A percentile compares a stretch with the other conserved stretches of the same genome.
phyloP scores from a whole-genome alignment of 176 grass and related monocot species.

The Zizania latifolia region DNA sequence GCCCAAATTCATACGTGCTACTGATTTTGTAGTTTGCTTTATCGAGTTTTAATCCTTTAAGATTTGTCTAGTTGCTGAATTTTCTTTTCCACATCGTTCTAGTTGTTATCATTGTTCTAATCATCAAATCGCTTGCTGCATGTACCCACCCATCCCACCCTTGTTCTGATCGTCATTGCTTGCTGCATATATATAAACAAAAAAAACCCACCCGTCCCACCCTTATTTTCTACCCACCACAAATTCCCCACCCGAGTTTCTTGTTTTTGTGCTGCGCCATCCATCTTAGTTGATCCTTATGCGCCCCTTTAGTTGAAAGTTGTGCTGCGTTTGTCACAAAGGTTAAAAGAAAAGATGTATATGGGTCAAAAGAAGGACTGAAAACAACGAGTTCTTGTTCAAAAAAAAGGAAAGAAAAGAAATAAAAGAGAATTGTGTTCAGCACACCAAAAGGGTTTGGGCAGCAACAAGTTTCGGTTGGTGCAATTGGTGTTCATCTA shows the following conservation, averaged over 20 bases:
- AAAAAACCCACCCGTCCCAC: not conserved
- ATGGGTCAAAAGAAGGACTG: not conserved
- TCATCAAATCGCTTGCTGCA: no score
- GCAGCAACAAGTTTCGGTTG: not conserved
- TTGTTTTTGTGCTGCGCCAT: not conserved
- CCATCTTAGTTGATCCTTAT: not conserved
- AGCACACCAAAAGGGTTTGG: not conserved
- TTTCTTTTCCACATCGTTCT: not conserved
- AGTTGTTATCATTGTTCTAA: not conserved
- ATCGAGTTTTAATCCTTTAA: not conserved
- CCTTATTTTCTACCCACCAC: not conserved
- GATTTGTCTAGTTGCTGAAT: conserved; percentile 7
- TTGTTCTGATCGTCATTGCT: not conserved
- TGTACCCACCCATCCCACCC: no score
- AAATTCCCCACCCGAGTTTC: not conserved
- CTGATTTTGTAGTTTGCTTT: conserved; percentile 15
- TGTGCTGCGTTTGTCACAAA: not conserved
- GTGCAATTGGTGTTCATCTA: not conserved
- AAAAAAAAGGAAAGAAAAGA: no score
- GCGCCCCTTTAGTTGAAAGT: not conserved
- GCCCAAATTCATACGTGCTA: not conserved
- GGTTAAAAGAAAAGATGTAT: not conserved
- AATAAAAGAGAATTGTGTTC: not conserved
- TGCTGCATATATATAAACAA: not conserved
- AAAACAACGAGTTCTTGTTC: not conserved